These are phyloP conservation scores for Trichoderma oligosporum DNA, from an alignment of 2,329 filamentous ascomycete genomes.

Conservation along the genomic window DNA sequence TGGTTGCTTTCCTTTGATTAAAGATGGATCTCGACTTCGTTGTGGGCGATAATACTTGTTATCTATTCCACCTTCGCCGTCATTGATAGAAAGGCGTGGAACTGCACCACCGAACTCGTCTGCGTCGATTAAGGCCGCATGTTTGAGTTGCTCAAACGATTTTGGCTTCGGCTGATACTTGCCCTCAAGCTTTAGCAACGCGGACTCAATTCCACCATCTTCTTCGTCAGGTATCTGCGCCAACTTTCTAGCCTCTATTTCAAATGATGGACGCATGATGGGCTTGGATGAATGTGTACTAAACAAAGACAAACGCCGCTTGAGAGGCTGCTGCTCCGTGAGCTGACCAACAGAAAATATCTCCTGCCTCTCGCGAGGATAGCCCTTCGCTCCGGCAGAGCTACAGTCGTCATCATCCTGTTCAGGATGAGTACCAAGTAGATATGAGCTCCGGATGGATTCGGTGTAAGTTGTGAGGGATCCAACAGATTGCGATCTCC, in stretches of 20 bases:
- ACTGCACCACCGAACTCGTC: not conserved
- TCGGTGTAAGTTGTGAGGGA: conserved; percentile 59
- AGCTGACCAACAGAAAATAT: conserved; percentile 57
- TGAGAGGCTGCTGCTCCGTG: conserved; percentile 47
- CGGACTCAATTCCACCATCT: conserved; percentile 89
- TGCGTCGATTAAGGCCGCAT: conserved; percentile 8
- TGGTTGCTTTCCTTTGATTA: conserved; percentile 1
- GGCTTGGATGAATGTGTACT: conserved; percentile 62
- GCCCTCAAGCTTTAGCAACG: conserved; percentile 86
- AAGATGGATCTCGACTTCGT: not conserved
- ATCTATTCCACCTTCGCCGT: not conserved
- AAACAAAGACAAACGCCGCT: conserved; percentile 51
- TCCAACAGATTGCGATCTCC: conserved; percentile 55
- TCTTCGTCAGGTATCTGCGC: conserved; percentile 80
- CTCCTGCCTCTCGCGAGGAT: not conserved
- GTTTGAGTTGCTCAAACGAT: conserved; percentile 32
- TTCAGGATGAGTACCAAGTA: conserved; percentile 40
- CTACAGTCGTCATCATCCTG: conserved; percentile 3
- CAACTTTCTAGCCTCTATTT: conserved; percentile 81
- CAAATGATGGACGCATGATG: conserved; percentile 71
- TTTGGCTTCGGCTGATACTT: conserved; percentile 60
- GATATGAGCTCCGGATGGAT: conserved; percentile 56
- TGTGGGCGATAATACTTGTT: not conserved
- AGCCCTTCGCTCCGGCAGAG: not conserved
- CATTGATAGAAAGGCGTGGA: not conserved